A percentile compares a stretch with the other conserved stretches of the same genome.
phyloP scores from a whole-genome alignment of 2,329 filamentous ascomycete species.

The Cordyceps cateniannulata region DNA sequence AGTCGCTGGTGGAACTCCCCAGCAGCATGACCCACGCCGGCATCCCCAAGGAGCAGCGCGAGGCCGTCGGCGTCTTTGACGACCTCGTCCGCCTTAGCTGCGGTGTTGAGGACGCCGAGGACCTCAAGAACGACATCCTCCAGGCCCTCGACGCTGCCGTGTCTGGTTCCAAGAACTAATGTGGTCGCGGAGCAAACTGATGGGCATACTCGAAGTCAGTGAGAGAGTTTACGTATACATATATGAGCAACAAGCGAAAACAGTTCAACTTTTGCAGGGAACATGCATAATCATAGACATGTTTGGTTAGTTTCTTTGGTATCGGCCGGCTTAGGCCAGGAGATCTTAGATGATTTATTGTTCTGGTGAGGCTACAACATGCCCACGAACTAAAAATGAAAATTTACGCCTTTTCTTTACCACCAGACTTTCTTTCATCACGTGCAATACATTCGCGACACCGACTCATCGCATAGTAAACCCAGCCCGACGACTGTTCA shows the following conservation, averaged over 20 bases:
- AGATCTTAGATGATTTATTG: neutral
- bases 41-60: conserved; percentile 83
- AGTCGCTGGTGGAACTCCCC: conserved; percentile 86
- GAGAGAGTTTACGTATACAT: neutral
- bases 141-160: conserved; percentile 77
- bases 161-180: conserved; percentile 14
- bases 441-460: no score
- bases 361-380: neutral
- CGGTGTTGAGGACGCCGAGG: conserved; percentile 84
- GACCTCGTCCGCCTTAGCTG: conserved; percentile 91
- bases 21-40: conserved; percentile 96
- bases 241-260: neutral
- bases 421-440: neutral
- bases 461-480: no score
- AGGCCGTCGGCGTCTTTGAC: conserved; percentile 90
- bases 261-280: neutral
- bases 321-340: neutral
- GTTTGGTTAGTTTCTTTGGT: neutral
- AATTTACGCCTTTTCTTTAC: neutral
- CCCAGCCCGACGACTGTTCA: no score
- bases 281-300: neutral
- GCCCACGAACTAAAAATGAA: neutral
- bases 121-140: conserved; percentile 74
- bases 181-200: neutral
- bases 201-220: neutral